These are phyloP conservation scores for Hygrophorus pudorinus DNA, from an alignment of 768 basidiomycete genomes.

Conservation along the genomic window DNA sequence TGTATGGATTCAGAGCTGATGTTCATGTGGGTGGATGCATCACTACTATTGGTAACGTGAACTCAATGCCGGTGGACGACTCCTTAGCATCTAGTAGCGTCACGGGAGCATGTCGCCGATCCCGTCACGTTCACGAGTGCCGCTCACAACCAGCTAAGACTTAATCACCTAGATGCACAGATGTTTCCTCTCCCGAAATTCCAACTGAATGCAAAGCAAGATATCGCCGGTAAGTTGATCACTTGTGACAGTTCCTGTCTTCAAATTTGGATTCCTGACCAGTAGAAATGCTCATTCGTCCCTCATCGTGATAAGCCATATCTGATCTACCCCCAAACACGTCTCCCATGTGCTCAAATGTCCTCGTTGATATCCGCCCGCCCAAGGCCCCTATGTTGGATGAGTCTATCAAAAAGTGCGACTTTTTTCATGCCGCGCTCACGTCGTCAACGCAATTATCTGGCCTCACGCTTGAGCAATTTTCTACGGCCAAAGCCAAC, in stretches of 20 bases:
- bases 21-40: conserved; percentile 41
- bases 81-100: conserved; percentile 65
- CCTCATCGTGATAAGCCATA: conserved; percentile 29
- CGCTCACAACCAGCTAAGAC: conserved; percentile 59
- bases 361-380: conserved; percentile 38
- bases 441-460: conserved; percentile 17
- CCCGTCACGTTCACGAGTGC: conserved; percentile 67
- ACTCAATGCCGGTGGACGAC: too few species aligned
- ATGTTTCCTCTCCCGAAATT: conserved; percentile 68
- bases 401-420: conserved; percentile 18
- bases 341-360: conserved; percentile 30
- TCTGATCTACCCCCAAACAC: conserved; percentile 39
- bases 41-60: neutral
- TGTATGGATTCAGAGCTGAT: conserved; percentile 51
- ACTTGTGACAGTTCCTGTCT: too few species aligned
- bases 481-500: conserved; percentile 24
- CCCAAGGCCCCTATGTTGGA: conserved; percentile 29
- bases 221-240: too few species aligned
- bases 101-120: conserved; percentile 49
- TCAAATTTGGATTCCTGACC: too few species aligned
- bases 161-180: conserved; percentile 58
- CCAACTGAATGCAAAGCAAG: too few species aligned
- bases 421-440: conserved; percentile 31
- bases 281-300: too few species aligned
- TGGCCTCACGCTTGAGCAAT: conserved; percentile 27